Percentiles rank a stretch among this genome's conserved stretches.
Evolutionary conservation across 768 basidiomycete genomes (phyloP).

Genomic region (Tulasnella sp.): DNA sequence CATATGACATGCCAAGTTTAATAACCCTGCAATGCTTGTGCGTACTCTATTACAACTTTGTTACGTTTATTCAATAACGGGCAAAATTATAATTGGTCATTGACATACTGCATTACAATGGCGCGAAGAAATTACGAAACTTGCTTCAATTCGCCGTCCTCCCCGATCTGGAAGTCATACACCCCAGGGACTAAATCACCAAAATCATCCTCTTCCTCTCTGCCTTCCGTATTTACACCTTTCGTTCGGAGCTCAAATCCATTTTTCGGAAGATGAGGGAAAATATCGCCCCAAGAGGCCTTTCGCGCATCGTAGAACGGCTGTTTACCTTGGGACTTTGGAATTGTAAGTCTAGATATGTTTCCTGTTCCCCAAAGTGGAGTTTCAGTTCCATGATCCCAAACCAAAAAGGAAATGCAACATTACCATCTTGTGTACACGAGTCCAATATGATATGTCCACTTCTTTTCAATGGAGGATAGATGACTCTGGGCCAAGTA

Average conservation of each 20-base stretch:
- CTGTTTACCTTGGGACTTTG: conserved; percentile 92
- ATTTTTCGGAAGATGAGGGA: conserved; percentile 82
- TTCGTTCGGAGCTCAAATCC: conserved; percentile 44
- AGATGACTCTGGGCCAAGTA: conserved; percentile 80
- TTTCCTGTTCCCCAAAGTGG: conserved; percentile 41
- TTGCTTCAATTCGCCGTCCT: too few species aligned
- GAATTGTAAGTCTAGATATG: conserved; percentile 82
- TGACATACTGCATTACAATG: too few species aligned
- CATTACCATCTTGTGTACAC: conserved; percentile 66
- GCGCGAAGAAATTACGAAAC: too few species aligned
- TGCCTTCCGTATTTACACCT: conserved; percentile 1
- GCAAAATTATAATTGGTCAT: too few species aligned
- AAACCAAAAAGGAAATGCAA: not conserved
- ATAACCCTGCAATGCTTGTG: too few species aligned
- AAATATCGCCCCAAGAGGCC: conserved; percentile 85
- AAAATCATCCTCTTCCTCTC: not conserved
- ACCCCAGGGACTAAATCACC: too few species aligned
- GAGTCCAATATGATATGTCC: conserved; percentile 88
- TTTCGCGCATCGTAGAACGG: conserved; percentile 91
- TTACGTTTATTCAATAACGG: too few species aligned
- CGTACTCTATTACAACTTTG: too few species aligned
- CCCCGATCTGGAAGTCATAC: too few species aligned
- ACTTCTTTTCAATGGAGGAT: conserved; percentile 81
- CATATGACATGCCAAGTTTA: too few species aligned
- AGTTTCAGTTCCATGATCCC: not conserved